Evolutionary conservation across 306 rosid species (phyloP).

Genomic region (Fragaria iinumae): DNA sequence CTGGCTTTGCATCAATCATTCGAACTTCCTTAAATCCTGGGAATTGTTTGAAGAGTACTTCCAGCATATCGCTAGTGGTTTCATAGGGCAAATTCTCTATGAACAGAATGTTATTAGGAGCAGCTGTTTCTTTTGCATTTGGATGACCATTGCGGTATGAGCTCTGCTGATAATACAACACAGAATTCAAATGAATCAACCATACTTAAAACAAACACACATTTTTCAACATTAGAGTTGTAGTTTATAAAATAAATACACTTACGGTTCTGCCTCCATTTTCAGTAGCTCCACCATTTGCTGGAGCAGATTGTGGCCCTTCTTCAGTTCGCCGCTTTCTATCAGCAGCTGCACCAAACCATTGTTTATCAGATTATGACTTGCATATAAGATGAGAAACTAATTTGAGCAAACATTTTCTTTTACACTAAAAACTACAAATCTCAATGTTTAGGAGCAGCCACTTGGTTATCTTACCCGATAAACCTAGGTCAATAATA

Average conservation of each 20-base stretch:
- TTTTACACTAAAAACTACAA: background rate
- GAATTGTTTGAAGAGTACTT: constrained; percentile 87
- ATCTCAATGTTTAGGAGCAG: background rate
- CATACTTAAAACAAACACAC: background rate
- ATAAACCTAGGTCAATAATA: background rate
- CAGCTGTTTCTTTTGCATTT: constrained; percentile 62
- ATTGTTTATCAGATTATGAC: constrained; percentile 8
- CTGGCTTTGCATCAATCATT: constrained; percentile 95
- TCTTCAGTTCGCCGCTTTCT: constrained; percentile 73
- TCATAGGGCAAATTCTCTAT: constrained; percentile 93
- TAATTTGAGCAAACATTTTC: background rate
- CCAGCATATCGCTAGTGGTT: constrained; percentile 85
- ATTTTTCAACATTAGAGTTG: constrained; percentile 2
- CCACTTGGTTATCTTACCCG: background rate
- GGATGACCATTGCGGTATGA: constrained; percentile 65
- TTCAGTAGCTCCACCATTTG: constrained; percentile 66
- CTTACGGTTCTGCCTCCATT: constrained; percentile 80
- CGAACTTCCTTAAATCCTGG: constrained; percentile 99
- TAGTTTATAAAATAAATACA: background rate
- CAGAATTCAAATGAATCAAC: constrained; percentile 7
- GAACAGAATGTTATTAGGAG: constrained; percentile 89
- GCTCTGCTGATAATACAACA: constrained; percentile 40
- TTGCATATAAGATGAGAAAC: background rate
- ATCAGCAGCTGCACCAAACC: constrained; percentile 76
- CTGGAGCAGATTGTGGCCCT: constrained; percentile 45